A percentile compares a stretch with the other conserved stretches of the same genome.
These are phyloP conservation scores for Hypoxylon sp. DNA, from an alignment of 2,329 filamentous ascomycete species.

Conservation along the genomic window DNA sequence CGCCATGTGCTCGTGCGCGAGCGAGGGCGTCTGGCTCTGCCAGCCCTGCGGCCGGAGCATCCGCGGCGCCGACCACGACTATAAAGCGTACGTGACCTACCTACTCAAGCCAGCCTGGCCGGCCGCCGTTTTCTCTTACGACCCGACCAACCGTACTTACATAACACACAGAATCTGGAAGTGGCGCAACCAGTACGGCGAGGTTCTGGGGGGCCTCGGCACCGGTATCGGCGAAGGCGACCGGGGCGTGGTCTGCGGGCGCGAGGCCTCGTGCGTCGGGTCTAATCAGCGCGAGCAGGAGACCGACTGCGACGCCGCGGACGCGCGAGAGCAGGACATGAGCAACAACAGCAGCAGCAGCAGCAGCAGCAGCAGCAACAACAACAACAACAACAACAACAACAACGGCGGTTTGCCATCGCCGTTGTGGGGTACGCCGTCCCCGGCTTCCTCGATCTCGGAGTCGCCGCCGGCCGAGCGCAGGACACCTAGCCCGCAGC, in stretches of 20 bases:
- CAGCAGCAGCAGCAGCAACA: constrained; percentile 35
- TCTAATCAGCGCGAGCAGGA: constrained; percentile 84
- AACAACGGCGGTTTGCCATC: no score
- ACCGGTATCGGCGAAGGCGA: constrained; percentile 90
- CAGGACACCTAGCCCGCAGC: constrained; percentile 59
- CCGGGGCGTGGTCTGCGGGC: constrained; percentile 87
- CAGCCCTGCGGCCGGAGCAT: constrained; percentile 83
- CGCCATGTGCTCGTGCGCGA: constrained; percentile 64
- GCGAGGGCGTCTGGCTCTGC: constrained; percentile 82
- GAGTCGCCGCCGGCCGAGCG: constrained; percentile 34
- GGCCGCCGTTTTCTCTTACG: neutral
- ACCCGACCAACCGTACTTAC: constrained; percentile 3
- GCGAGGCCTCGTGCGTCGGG: constrained; percentile 80
- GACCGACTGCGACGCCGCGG: constrained; percentile 85
- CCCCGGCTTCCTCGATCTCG: constrained; percentile 40
- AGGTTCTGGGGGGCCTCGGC: constrained; percentile 82
- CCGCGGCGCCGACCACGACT: constrained; percentile 68
- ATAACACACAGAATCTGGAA: constrained; percentile 75
- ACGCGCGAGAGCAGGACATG: constrained; percentile 63
- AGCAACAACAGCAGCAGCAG: constrained; percentile 38
- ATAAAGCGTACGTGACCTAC: constrained; percentile 61
- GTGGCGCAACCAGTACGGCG: constrained; percentile 88
- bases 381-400: no score
- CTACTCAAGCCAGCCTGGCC: constrained; percentile 1
- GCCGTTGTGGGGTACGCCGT: constrained; percentile 37